Percentiles rank a stretch among this genome's conserved stretches.
Conservation (phyloP, 805 yeast genomes). For the Clavispora asparagi region DNA sequence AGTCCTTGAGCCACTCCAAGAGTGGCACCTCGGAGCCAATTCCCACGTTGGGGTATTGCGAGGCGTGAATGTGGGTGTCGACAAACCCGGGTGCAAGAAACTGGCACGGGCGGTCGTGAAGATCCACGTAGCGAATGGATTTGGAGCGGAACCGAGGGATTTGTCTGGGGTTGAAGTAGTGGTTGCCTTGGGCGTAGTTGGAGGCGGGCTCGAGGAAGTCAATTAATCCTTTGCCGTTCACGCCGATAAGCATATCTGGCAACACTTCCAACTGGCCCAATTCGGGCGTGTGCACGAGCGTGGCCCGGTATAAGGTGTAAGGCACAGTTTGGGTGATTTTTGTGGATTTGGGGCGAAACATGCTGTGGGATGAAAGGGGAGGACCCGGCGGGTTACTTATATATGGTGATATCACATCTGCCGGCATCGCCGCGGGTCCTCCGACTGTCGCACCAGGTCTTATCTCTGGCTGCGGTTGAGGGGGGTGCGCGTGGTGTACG, state of each 20-base stretch:
- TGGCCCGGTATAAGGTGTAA: conserved; percentile 57
- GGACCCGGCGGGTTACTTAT: background rate
- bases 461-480: background rate
- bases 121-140: conserved; percentile 20
- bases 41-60: conserved; percentile 41
- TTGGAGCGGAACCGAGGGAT: background rate
- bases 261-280: conserved; percentile 54
- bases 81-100: conserved; percentile 60
- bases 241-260: conserved; percentile 57
- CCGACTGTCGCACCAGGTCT: background rate
- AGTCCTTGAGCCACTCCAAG: conserved; percentile 81
- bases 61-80: conserved; percentile 43
- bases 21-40: conserved; percentile 82
- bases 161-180: background rate
- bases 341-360: background rate
- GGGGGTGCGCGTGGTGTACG: background rate
- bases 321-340: background rate
- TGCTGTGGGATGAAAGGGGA: background rate
- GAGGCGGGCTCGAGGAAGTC: conserved; percentile 23
- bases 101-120: conserved; percentile 30
- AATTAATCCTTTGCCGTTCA: conserved; percentile 52
- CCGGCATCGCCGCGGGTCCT: background rate
- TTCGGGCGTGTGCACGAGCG: conserved; percentile 66
- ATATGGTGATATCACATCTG: background rate
- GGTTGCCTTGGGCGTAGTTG: conserved; percentile 8